Evolutionary conservation across 1,284 basidiomycete species (phyloP).

Genomic region (Cronartium quercuum): DNA sequence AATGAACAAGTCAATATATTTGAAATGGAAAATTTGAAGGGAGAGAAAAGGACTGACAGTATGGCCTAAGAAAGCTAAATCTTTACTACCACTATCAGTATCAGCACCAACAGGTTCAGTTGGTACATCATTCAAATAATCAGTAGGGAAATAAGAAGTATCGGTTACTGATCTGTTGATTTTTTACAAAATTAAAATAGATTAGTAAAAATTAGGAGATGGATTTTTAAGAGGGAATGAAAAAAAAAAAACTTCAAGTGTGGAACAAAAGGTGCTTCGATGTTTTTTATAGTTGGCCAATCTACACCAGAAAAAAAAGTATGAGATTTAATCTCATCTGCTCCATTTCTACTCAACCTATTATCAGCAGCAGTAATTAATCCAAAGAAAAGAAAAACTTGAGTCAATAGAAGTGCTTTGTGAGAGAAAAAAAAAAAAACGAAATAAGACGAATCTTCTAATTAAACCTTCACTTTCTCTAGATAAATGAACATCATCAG

Average conservation of each 20-base stretch:
- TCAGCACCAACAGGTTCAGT: slow-evolving; percentile 66
- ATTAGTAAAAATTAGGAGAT: background rate
- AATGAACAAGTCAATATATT: background rate
- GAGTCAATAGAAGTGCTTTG: background rate
- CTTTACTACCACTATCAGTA: slow-evolving; percentile 67
- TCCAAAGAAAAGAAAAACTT: background rate
- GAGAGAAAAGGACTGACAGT: slow-evolving; percentile 40
- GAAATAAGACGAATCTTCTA: slow-evolving; percentile 55
- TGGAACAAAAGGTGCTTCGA: slow-evolving; percentile 93
- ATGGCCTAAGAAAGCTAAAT: slow-evolving; percentile 85
- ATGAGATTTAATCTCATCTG: slow-evolving; percentile 85
- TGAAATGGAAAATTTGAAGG: background rate
- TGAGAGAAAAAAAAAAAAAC: background rate
- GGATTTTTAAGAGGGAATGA: background rate
- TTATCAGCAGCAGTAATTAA: slow-evolving; percentile 45
- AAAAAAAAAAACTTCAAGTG: slow-evolving; percentile 57
- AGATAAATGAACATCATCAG: slow-evolving; percentile 90
- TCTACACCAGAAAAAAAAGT: slow-evolving; percentile 79
- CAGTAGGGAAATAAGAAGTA: slow-evolving; percentile 94
- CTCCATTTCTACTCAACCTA: slow-evolving; percentile 59
- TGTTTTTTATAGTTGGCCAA: slow-evolving; percentile 81
- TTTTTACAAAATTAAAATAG: slow-evolving; percentile 36
- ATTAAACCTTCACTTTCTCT: slow-evolving; percentile 89
- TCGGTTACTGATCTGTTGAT: slow-evolving; percentile 69
- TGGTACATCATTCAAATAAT: slow-evolving; percentile 77